Base-by-base conservation (phyloP, 2,329 filamentous ascomycete genomes). In the Coniosporium tulheliwenetii region DNA sequence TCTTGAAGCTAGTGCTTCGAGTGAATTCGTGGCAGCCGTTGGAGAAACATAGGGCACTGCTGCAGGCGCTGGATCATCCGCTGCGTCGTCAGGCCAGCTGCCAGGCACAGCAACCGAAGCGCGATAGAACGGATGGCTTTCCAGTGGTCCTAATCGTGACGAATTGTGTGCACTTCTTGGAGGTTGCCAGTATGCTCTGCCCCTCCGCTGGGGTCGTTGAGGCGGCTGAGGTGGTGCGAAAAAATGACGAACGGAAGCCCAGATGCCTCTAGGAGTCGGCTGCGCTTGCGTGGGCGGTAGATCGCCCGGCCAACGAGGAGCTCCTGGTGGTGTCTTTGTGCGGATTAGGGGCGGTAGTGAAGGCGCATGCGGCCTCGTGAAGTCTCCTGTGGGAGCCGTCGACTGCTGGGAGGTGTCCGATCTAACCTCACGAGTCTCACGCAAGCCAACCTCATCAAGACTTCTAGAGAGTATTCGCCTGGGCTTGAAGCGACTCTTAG, bases 111-210 rank as follows among this genome's bases (percentile, higher is more conserved):
- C 46, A 5, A 37, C 9, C 10, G 45, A 33, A 13, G 43, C 45
- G 38, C 36, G 41, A 36, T 44, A 38, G 36, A 56, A 51, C 2
- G 54, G 54, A 44, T 57, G 53, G 5, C 44, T 39, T 1, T 43
- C 40, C 15, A 52, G 34, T 5, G 43, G 39, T 7, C 38, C 47
- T 30, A 49, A 51, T 26, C 45, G 42, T 32, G 43, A 42, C 8
- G 50, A 51, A 2, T 37, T 40, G 40, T 58, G 52, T 13, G 52
- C 55, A 41, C 55, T 58, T 12, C 45, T 44, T 12, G 55, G 53
- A 32, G 55, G 53, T 35, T 53, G 45, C 55, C 55, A 58, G 8
- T n/a, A 35, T 15, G 30, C 36, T 5, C 36, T 13, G 13, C 36
- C 4, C 8, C n/a, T 37, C 36, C 36, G 13, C 19, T 15, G 14